A percentile compares a stretch with the other conserved stretches of the same genome.
phyloP scores from a whole-genome alignment of 768 basidiomycete species.

The Phanerochaete sordida region DNA sequence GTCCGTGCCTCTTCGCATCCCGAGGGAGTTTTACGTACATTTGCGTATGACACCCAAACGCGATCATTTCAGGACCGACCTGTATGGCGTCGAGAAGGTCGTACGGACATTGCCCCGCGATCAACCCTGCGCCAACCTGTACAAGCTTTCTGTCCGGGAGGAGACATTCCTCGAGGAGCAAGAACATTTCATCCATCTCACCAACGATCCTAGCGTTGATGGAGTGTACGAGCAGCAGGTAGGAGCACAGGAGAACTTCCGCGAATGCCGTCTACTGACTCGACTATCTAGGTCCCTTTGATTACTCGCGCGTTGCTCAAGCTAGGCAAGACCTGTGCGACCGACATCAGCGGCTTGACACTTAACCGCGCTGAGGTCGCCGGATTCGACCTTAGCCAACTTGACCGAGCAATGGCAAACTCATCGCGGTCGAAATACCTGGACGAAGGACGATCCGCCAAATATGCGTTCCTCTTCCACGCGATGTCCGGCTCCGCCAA shows the following conservation, averaged over 20 bases:
- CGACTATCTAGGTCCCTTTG: conserved; percentile 64
- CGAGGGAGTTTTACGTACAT: conserved; percentile 92
- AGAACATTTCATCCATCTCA: conserved; percentile 89
- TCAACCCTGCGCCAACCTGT: conserved; percentile 73
- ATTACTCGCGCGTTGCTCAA: conserved; percentile 76
- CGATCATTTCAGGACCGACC: conserved; percentile 63
- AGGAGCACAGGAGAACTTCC: conserved; percentile 12
- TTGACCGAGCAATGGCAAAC: conserved; percentile 59
- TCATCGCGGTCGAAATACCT: conserved; percentile 70
- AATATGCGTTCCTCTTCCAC: conserved; percentile 89
- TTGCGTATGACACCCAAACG: conserved; percentile 66
- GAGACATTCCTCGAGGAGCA: conserved; percentile 79
- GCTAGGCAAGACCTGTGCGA: conserved; percentile 79
- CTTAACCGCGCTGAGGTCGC: conserved; percentile 78
- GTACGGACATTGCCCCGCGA: conserved; percentile 77
- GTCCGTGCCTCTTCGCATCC: conserved; percentile 79
- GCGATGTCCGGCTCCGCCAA: conserved; percentile 67
- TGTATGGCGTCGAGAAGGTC: conserved; percentile 72
- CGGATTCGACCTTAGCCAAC: conserved; percentile 80
- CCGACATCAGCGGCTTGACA: conserved; percentile 62
- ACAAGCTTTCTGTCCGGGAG: conserved; percentile 80
- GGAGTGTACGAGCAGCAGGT: conserved; percentile 95
- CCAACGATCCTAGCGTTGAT: conserved; percentile 92
- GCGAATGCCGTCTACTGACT: background rate
- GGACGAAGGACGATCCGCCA: conserved; percentile 60